Percentiles rank a stretch among this genome's conserved stretches.
Evolutionary conservation across 495 filamentous ascomycete species (phyloP).

Genomic region (Lepidopterella palustris): DNA sequence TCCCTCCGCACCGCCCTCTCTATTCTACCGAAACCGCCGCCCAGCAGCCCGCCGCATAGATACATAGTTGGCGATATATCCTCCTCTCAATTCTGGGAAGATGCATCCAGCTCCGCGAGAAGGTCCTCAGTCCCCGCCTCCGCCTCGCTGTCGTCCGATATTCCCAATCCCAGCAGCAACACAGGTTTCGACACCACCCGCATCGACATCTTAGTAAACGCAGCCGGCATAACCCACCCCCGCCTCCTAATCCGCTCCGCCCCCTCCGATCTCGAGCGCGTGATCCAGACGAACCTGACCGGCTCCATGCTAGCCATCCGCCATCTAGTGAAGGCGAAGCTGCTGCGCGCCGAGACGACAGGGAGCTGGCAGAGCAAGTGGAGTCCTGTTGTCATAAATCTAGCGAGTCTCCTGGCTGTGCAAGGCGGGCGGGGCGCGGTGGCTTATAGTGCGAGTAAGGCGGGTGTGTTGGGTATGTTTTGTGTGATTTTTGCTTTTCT

Average conservation of each 20-base stretch:
- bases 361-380: conserved; percentile 1
- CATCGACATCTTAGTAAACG: conserved; percentile 70
- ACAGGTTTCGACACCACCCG: too few species aligned
- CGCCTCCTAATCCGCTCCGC: conserved; percentile 49
- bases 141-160: too few species aligned
- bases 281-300: conserved; percentile 63
- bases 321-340: conserved; percentile 42
- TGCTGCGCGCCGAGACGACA: neutral
- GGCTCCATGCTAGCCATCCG: conserved; percentile 61
- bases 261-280: conserved; percentile 38
- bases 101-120: neutral
- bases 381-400: conserved; percentile 64
- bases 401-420: conserved; percentile 63
- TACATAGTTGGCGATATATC: conserved; percentile 23
- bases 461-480: conserved; percentile 59
- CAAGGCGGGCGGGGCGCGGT: conserved; percentile 59
- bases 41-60: neutral
- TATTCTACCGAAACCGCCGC: neutral
- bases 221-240: conserved; percentile 61
- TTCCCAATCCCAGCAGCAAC: too few species aligned
- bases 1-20: conserved; percentile 38
- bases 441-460: conserved; percentile 74
- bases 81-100: conserved; percentile 10
- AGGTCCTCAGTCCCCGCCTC: too few species aligned
- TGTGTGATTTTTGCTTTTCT: neutral